Evolutionary conservation across 305 asterid species (phyloP).

Genomic region (Solanum hybrid): DNA sequence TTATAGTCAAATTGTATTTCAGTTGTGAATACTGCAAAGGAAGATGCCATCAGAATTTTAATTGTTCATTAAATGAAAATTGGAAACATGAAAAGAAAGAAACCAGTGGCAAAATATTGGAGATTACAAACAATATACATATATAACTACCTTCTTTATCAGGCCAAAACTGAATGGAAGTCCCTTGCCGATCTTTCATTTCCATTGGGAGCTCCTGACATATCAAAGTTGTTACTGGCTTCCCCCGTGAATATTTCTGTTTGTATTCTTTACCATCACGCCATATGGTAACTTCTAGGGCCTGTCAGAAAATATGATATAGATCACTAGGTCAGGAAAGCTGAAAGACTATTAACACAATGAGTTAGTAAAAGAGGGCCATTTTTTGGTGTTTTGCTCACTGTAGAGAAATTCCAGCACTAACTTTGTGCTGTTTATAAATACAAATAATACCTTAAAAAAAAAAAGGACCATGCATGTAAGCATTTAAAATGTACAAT

Average conservation of each 20-base stretch:
- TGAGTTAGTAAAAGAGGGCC: not conserved
- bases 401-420: not conserved
- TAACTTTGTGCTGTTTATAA: not conserved
- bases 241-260: conserved; percentile 89
- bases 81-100: not conserved
- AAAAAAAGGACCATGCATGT: not conserved
- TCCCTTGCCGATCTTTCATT: conserved; percentile 50
- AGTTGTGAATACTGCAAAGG: conserved; percentile 65
- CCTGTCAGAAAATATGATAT: conserved; percentile 23
- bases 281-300: conserved; percentile 89
- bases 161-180: conserved; percentile 83
- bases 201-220: conserved; percentile 55
- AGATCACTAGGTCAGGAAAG: not conserved
- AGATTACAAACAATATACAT: not conserved
- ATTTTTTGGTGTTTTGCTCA: not conserved
- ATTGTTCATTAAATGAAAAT: not conserved
- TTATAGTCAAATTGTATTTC: conserved; percentile 70
- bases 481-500: not conserved
- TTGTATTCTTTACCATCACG: conserved; percentile 76
- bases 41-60: conserved; percentile 1
- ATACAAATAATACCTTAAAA: not conserved
- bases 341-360: not conserved
- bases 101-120: not conserved
- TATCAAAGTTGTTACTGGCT: conserved; percentile 50
- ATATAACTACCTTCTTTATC: conserved; percentile 62